Conservation (phyloP, 352 stramenopile species). For the Phytophthora brassicae region DNA sequence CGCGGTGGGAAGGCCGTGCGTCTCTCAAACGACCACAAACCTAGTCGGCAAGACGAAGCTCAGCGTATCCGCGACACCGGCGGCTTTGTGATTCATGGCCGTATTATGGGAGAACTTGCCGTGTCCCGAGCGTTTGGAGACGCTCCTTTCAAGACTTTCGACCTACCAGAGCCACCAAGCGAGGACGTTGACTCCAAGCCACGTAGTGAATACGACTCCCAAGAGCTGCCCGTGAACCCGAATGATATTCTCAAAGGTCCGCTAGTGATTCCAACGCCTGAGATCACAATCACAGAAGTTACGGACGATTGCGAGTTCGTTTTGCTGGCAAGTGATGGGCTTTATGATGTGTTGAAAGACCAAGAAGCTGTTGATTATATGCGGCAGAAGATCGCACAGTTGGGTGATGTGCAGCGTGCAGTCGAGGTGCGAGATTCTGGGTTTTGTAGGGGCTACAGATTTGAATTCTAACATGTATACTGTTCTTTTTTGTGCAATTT, state of each 20-base stretch:
- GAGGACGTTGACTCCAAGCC: constrained; percentile 47
- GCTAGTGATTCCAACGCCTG: constrained; percentile 76
- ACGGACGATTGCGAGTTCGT: constrained; percentile 81
- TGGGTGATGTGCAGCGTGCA: constrained; percentile 75
- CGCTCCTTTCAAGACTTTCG: constrained; percentile 95
- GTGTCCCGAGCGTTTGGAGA: constrained; percentile 89
- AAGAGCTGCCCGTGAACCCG: constrained; percentile 78
- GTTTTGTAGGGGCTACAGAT: not conserved
- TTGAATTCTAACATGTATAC: not conserved
- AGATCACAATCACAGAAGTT: constrained; percentile 73
- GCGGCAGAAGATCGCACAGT: constrained; percentile 63
- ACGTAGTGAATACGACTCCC: constrained; percentile 71
- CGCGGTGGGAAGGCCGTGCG: constrained; percentile 84
- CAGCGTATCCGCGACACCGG: constrained; percentile 94
- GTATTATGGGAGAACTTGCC: constrained; percentile 93
- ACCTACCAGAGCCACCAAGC: constrained; percentile 50
- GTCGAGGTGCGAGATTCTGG: constrained; percentile 58
- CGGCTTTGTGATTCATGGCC: constrained; percentile 86
- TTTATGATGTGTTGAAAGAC: constrained; percentile 86
- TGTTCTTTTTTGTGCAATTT: not conserved
- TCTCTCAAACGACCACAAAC: constrained; percentile 97
- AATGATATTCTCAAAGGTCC: constrained; percentile 86
- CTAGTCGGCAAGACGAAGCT: constrained; percentile 91
- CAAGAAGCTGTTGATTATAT: constrained; percentile 83
- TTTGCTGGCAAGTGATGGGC: constrained; percentile 73